Evolutionary conservation across 371 early-diverging fungal species (phyloP), one percentile per base, ranked within the genome.

Genomic region (Mortierella sp.): DNA sequence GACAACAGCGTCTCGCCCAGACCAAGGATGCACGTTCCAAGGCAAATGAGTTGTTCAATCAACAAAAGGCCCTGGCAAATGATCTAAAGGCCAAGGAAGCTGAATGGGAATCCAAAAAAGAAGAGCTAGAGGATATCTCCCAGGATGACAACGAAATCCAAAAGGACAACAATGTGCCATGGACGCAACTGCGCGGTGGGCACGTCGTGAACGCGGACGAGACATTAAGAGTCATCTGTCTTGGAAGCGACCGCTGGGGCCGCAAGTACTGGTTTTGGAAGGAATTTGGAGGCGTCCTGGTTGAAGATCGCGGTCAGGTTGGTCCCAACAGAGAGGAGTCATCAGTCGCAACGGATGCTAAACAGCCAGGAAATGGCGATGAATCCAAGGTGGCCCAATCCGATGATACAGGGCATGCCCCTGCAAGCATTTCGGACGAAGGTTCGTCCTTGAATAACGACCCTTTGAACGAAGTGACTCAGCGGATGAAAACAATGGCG

Each of bases 221-320:
- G 27, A 68, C 60, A 28, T 50, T 76, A 24, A 55, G 77, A 0
- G 65, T 76, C 28, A 50, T 76, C 14, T 57, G 62, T 24, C 60
- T 76, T 14, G 77, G 77, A 17, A 76, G 61, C 49, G 77, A 76
- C 43, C 64, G 77, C 13, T 76, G 69, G 65, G 77, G 77, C 13
- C 69, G 77, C 54, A 76, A 76, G 51, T 76, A 64, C 29, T 76
- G 77, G 77, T 69, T 76, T 62, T 76, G 77, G 77, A 76, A 43
- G 31, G 54, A 68, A 16, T 76, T 76, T 57, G 77, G 77, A 10
- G 77, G 77, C n/a, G 64, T 76, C 19, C 60, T 76, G 29, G 54
- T 76, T 7, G 77, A 76, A 22, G 77, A 76, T 31, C 64, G 77
- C 9, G 65, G 48, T 7, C 69, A 69, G 31, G 54, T 76, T 16